Conservation (phyloP, 2,329 filamentous ascomycete genomes). For the Ilyonectria sp. region DNA sequence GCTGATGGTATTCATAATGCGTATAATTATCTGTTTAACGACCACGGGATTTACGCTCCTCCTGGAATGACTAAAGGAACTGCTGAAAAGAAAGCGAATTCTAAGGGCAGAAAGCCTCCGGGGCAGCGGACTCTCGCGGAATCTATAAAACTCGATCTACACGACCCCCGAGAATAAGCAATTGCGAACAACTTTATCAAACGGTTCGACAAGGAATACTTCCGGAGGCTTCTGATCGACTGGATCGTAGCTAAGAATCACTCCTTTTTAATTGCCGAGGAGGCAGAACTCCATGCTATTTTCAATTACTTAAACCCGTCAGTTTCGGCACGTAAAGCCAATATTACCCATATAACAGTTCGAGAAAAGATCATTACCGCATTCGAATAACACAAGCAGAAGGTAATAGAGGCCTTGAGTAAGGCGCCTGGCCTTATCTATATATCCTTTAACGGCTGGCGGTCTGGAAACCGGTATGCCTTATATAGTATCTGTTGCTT, state of each 20-base stretch:
- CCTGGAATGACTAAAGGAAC: background rate
- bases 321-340: too few relatives aligned
- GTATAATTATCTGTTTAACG: background rate
- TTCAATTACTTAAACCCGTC: background rate
- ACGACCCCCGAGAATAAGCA: slow-evolving; percentile 8
- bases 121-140: background rate
- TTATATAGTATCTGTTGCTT: slow-evolving; percentile 36
- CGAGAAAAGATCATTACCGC: too few relatives aligned
- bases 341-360: too few relatives aligned
- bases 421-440: slow-evolving; percentile 24
- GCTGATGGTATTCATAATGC: background rate
- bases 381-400: too few relatives aligned
- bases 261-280: slow-evolving; percentile 17
- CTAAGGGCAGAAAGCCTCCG: too few relatives aligned
- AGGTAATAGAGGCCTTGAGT: too few relatives aligned
- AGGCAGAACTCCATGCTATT: slow-evolving; percentile 3
- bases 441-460: slow-evolving; percentile 34
- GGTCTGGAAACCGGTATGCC: slow-evolving; percentile 24
- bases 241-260: slow-evolving; percentile 31
- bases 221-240: slow-evolving; percentile 27
- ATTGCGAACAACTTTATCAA: slow-evolving; percentile 13
- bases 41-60: slow-evolving; percentile 1
- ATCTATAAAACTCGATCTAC: background rate
- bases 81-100: background rate
- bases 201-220: slow-evolving; percentile 9